These are phyloP conservation scores for Eleusine indica DNA, from an alignment of 176 grass and related monocot genomes.

Conservation along the genomic window DNA sequence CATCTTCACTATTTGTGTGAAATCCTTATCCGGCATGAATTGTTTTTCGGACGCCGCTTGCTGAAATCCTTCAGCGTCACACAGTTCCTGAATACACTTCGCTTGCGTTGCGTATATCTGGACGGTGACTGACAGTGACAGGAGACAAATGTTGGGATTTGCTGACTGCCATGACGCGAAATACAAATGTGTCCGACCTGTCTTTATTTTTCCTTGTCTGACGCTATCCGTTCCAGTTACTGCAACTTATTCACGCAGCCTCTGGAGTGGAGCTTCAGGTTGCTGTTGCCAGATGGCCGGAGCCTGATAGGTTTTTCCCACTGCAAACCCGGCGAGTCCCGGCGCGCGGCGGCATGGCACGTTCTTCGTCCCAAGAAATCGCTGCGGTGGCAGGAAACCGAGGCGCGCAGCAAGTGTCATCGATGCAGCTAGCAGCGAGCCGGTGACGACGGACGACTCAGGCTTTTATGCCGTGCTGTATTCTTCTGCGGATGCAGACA, in stretches of 20 bases:
- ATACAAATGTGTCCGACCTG: background rate
- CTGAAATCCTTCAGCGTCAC: background rate
- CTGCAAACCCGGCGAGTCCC: slow-evolving; percentile 38
- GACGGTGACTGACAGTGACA: background rate
- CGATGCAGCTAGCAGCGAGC: background rate
- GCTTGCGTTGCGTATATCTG: background rate
- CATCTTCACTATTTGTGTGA: no score
- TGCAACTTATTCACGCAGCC: slow-evolving; percentile 1
- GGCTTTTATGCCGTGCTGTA: slow-evolving; percentile 27
- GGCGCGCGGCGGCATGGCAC: slow-evolving; percentile 34
- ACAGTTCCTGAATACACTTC: background rate
- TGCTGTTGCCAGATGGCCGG: slow-evolving; percentile 32
- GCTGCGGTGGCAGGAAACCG: slow-evolving; percentile 39
- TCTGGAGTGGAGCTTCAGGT: slow-evolving; percentile 12
- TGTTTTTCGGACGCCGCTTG: background rate
- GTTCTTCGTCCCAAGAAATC: slow-evolving; percentile 60
- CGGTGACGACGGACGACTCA: background rate
- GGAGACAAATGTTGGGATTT: slow-evolving; percentile 14
- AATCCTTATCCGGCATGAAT: no score
- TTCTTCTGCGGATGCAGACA: slow-evolving; percentile 26
- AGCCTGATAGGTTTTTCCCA: background rate
- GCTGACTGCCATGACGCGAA: background rate
- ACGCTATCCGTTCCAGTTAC: background rate
- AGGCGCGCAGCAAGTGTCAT: slow-evolving; percentile 32
- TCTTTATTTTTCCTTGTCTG: background rate